Base-by-base conservation (phyloP, 1,139 yeast species). In the Geotrichum europaeum region DNA sequence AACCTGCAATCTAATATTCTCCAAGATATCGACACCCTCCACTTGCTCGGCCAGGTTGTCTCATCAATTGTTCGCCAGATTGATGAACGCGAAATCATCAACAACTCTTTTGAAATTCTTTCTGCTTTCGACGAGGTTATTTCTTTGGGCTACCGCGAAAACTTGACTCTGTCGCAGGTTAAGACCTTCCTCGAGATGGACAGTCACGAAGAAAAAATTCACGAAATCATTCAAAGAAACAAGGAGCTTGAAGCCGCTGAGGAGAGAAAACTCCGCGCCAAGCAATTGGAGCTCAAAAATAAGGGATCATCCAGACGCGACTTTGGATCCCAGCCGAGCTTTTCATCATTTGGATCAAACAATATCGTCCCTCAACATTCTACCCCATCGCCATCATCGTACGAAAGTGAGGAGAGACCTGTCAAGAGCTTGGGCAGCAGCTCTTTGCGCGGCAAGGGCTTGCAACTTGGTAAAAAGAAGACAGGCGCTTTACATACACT, bases 161-260 rank as follows among this genome's bases (percentile, higher is more conserved):
- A 90, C 74, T 79, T 94, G 67, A 84, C 95, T 0, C 74, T 88
- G 67, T 76, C 85, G 61, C 99, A 94, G 78, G 90, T 95, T 65
- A 85, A 84, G 73, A 89, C 96, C 18, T 94, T 89, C 76, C 80
- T 95, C 76, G 95, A 91, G 73, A 94, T 95, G 99, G 98, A 95
- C 76, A 88, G 96, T 50, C 98, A 94, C 72, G 99, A 95, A 76
- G 99, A 95, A 76, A 92, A 90, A 79, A 92, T 95, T 70, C 98
- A 94, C 78, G 98, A 95, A 74, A 92, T 94, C 72, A 94, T 95
- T 70, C 98, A 94, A 75, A 85, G 96, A 73, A 94, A 94, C 77
- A 95, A 94, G 77, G 99, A 94, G 77, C 80, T 90, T 72, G 99
- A 94, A 76, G 99, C 99, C 53, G 87, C 91, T 58, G 99, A 94